Percentiles rank a stretch among this genome's conserved stretches.
These are phyloP conservation scores for Chlamydomonas schloesseri DNA, from an alignment of 139 green algal genomes.

Conservation along the genomic window DNA sequence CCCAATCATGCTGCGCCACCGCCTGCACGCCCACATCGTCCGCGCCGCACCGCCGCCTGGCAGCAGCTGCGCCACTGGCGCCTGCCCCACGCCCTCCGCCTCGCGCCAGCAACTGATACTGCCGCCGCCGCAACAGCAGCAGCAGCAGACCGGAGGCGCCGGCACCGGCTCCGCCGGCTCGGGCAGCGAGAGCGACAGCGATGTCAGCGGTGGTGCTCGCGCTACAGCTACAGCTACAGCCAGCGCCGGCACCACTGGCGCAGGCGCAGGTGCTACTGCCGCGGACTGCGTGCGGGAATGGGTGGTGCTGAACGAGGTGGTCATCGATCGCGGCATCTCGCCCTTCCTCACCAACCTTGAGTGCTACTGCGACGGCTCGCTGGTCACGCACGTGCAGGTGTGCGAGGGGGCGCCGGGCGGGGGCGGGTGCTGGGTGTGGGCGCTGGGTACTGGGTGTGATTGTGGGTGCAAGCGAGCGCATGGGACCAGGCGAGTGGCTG, in stretches of 20 bases:
- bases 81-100: too few relatives aligned
- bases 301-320: constrained; percentile 92
- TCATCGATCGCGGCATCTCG: constrained; percentile 88
- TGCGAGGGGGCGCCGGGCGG: neutral
- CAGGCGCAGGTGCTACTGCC: too few relatives aligned
- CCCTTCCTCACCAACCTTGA: constrained; percentile 90
- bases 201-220: neutral
- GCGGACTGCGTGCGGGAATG: constrained; percentile 11
- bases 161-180: neutral
- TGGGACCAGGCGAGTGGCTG: too few relatives aligned
- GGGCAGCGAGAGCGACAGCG: neutral
- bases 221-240: constrained; percentile 39
- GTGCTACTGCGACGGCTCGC: constrained; percentile 80
- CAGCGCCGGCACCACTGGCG: neutral
- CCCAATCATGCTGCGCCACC: constrained; percentile 86
- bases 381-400: constrained; percentile 84
- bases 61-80: neutral
- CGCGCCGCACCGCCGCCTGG: constrained; percentile 22
- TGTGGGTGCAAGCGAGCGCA: too few relatives aligned
- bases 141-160: too few relatives aligned
- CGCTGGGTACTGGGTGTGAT: neutral
- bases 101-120: too few relatives aligned
- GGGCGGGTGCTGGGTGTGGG: neutral
- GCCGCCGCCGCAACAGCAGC: too few relatives aligned
- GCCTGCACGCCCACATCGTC: constrained; percentile 85